Base-by-base conservation (phyloP, 192 early-diverging fungal genomes). In the Coemansia sp. region DNA sequence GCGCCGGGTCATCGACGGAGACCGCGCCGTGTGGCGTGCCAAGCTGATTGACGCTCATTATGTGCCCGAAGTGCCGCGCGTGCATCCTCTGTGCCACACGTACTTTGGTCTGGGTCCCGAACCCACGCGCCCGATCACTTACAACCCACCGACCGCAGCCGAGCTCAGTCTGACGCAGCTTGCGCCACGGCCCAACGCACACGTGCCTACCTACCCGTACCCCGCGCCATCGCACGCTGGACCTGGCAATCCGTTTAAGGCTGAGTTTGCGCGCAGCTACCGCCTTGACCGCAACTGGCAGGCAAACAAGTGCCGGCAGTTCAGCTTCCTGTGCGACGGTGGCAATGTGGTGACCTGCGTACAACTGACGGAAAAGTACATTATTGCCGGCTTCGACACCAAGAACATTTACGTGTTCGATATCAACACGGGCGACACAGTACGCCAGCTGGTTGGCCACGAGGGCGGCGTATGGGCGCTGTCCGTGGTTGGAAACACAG, bases 381-480 rank as follows among this genome's bases (percentile, higher is more conserved):
- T 99, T 22, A 86, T 99, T 15, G 91, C 91, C 10, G 96, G 95
- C 7, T 86, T 91, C 12, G 95, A 97, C 73, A 94, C 95, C 43
- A 86, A 91, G 51, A 86, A 87, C 19, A 97, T 98, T 25, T 89
- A 93, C 66, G 91, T 99, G 24, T 98, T 95, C 57, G 90, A 94
- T 58, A 91, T 91, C 13, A 69, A 67, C 2, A 94, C 90, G 1
- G 95, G 95, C n/a, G 78, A 79, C 19, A 69, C 87, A 22, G 69
- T 82, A 21, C 83, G 88, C 60, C 81, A 81, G 42, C 80, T 99
- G 21, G 80, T 79, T 23, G 95, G 96, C 17, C 90, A 93, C 57
- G 91, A 92, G 34, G 96, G 95, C 40, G 97, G 97, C 51, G 95
- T 99, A 8, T 99, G 97, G 97, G 95, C 95, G 10, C 75, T 99